Conservation (phyloP, 2,329 filamentous ascomycete genomes). For the Calonectria multiphialidica region DNA sequence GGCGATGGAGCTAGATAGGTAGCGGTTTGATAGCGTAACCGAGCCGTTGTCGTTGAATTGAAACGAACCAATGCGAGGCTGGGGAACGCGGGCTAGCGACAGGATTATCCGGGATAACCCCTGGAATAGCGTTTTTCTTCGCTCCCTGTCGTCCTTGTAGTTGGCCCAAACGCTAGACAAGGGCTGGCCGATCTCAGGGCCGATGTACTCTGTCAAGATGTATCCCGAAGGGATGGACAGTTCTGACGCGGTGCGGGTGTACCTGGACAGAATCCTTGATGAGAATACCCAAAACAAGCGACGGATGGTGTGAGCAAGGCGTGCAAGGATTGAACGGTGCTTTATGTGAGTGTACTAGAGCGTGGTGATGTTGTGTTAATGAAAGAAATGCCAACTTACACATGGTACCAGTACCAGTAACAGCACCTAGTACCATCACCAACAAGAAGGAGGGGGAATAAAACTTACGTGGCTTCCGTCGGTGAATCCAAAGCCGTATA, state of each 20-base stretch:
- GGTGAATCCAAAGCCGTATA: constrained; percentile 12
- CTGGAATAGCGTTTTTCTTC: background rate
- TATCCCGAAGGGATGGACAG: background rate
- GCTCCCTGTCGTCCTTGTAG: background rate
- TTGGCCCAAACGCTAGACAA: background rate
- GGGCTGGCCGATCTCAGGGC: background rate
- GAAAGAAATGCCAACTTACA: background rate
- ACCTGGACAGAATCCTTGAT: background rate
- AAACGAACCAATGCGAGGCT: constrained; percentile 3
- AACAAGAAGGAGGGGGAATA: too few species aligned
- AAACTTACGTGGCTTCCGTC: constrained; percentile 7
- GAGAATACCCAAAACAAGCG: background rate
- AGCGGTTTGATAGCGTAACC: background rate
- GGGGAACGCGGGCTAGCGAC: background rate
- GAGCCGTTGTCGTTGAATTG: constrained; percentile 12
- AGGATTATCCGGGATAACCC: background rate
- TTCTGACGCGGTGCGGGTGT: background rate
- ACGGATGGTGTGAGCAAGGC: background rate
- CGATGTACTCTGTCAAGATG: background rate
- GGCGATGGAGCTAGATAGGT: background rate
- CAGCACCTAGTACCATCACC: background rate
- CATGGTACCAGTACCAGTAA: background rate
- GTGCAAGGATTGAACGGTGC: background rate
- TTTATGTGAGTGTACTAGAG: background rate
- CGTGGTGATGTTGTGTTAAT: background rate